Base-by-base conservation (phyloP, 2,329 filamentous ascomycete species). In the Nectriaceae sp. region DNA sequence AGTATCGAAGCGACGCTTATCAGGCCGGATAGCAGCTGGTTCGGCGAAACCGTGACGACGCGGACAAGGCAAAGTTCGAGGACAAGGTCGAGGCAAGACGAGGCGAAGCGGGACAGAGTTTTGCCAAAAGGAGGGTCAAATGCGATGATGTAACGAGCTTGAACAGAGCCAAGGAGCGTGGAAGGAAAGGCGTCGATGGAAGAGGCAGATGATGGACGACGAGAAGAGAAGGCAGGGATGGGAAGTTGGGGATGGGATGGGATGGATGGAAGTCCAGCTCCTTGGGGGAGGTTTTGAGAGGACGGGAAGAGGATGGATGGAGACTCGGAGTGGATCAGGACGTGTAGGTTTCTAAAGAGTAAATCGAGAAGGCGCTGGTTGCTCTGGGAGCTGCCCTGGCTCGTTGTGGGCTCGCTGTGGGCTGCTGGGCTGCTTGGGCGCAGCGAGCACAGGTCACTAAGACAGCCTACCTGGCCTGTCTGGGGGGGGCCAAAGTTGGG, bases 211-310 rank as follows among this genome's bases (percentile, higher is more conserved):
- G 66, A 58, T 65, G 65, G 65, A 65, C 61, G 69, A 63, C 57
- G 59, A 66, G 68, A 73, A 74, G 68, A 67, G 64, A 70, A 67
- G 61, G 68, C 66, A 64, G 60, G 64, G 64, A 71, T 68, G 75
- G 72, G 40, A 20, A 24, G 22, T 6, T 22, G 42, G 35, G 16
- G 33, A 44, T 11, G n/a, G 36, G 24, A 40, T 47, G 49, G 53
- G 71, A 73, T 77, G 73, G 71, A 67, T 67, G 70, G 62, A 67
- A 58, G 64, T 68, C 62, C 67, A 69, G 64, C 66, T 69, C 65
- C 62, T 57, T 46, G 55, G 65, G 50, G 48, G 47, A 53, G 54
- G 6, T 37, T 37, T 20, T 20, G 37, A 21, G 57, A 44, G 18
- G 43, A 22, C 43, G n/a, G 43, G 8, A n/a, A 39, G 37, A 5